Evolutionary conservation across 2,329 filamentous ascomycete genomes (phyloP).

Genomic region (Colletotrichum costaricense): DNA sequence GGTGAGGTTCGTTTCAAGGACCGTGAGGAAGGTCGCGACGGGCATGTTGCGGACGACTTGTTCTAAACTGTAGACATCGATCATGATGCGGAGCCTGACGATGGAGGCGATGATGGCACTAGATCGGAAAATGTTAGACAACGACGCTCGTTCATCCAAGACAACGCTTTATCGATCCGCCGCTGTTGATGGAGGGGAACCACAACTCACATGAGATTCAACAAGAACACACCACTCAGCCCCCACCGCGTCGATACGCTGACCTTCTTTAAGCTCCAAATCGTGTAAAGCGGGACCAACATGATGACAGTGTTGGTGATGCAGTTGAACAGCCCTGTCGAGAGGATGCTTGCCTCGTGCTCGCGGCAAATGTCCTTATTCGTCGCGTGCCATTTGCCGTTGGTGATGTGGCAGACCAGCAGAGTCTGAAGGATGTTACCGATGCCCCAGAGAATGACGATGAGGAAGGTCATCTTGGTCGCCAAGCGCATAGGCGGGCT

Average conservation of each 20-base stretch:
- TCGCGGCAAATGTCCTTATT: constrained; percentile 49
- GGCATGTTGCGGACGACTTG: constrained; percentile 40
- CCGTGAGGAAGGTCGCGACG: constrained; percentile 40
- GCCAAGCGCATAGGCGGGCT: constrained; percentile 42
- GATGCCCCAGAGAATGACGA: constrained; percentile 42
- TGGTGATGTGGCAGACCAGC: constrained; percentile 40
- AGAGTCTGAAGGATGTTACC: constrained; percentile 41
- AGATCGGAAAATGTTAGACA: background rate
- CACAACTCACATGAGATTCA: constrained; percentile 42
- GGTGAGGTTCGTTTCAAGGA: constrained; percentile 38
- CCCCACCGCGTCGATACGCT: constrained; percentile 41
- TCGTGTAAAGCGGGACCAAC: constrained; percentile 48
- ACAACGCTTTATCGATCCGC: background rate
- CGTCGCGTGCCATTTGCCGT: constrained; percentile 34
- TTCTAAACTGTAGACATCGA: constrained; percentile 39
- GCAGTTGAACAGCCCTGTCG: constrained; percentile 52
- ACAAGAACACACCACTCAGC: constrained; percentile 42
- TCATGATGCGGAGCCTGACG: constrained; percentile 39
- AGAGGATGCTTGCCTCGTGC: constrained; percentile 50
- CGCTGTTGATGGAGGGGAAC: background rate
- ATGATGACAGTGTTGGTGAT: constrained; percentile 51
- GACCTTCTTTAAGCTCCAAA: constrained; percentile 49
- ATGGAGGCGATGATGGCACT: constrained; percentile 41
- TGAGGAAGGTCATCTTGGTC: constrained; percentile 38
- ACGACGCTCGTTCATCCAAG: background rate